Base-by-base conservation (phyloP, 2,329 filamentous ascomycete genomes). In the Neospermospora avenae region DNA sequence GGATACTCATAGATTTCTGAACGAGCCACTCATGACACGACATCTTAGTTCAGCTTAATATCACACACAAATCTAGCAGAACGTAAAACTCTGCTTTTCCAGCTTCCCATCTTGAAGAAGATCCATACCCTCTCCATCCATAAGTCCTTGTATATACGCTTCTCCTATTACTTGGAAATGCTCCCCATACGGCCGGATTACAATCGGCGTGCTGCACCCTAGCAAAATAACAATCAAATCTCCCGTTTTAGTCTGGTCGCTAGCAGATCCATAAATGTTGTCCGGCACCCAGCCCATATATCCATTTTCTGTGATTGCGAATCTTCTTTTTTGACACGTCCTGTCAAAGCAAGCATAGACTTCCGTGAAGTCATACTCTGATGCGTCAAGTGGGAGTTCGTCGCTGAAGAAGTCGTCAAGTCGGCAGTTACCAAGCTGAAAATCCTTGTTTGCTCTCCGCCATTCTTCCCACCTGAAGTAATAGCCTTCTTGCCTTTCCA, bases 101-200 rank as follows among this genome's bases (percentile, higher is more conserved):
- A 31, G 11, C 28, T 31, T 31, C 11, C 28, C 28, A 31, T 31
- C 28, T 31, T 5, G 5, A 5, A 49, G 46, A 13, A 13, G 20
- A 2, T 22, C 16, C 18, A 49, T 18, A 22, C 14, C 59, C 42
- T 68, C 62, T 11, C 65, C 65, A 24, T 66, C 62, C 66, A 68
- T 68, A 7, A 68, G 6, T 16, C 66, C 66, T 20, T 65, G 61
- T 16, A 68, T 51, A 59, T 68, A 68, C 5, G 53, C 59, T 25
- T 67, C 66, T 16, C 66, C 66, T 11, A 67, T 7, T 37, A 67
- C 58, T 14, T 58, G 16, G 37, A 60, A 64, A 13, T 46, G 20
- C 0, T 57, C 34, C 5, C 51, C 46, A 6, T 6, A 0, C 1
- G 57, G 51, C 1, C 65, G 56, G 20, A 67, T 57, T 25, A 64